Base-by-base conservation (phyloP, 352 stramenopile species). In the Pythium periplocum region DNA sequence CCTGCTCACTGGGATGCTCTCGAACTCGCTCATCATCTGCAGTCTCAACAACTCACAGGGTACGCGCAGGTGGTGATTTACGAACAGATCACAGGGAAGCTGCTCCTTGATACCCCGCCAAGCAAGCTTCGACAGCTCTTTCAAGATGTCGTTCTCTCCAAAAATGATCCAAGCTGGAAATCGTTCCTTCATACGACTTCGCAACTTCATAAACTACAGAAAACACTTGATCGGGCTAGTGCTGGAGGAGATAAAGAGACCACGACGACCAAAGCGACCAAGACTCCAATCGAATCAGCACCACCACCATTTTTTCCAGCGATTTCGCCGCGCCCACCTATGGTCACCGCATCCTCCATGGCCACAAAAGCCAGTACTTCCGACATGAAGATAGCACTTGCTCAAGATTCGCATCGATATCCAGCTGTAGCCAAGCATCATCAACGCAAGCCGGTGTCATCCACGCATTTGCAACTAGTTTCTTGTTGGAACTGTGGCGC, bases 401-500 rank as follows among this genome's bases (percentile, higher is more conserved):
- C 17, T 26, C 17, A 26, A 26, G 17, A 26, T 26, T 26, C 17
- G 17, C 17, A 26, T 26, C 17, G 17, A 26, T 26, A 26, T 26
- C 17, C 17, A 26, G 17, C 17, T 26, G 17, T 26, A 26, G 17
- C 17, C 17, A 26, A 26, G 17, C 17, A 26, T 0, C 17, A 26
- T 26, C 17, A 26, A 17, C 64, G 66, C 8, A 80, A 78, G 12
- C 54, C 62, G 6, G 62, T 56, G 2, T 55, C 61, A 12, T 54
- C 53, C 37, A 60, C 54, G 6, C 70, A 70, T 26, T 26, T 26
- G 30, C 73, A 61, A 33, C 59, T 83, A 46, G 65, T 54, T 12
- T 84, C 73, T 6, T 88, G 75, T 44, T 88, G 78, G 78, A 84
- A 80, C 55, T 88, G 78, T 49, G 77, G 78, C 30, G 47, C 67